Evolutionary conservation across 257 asterid species (phyloP).

Genomic region (Phtheirospermum japonicum): DNA sequence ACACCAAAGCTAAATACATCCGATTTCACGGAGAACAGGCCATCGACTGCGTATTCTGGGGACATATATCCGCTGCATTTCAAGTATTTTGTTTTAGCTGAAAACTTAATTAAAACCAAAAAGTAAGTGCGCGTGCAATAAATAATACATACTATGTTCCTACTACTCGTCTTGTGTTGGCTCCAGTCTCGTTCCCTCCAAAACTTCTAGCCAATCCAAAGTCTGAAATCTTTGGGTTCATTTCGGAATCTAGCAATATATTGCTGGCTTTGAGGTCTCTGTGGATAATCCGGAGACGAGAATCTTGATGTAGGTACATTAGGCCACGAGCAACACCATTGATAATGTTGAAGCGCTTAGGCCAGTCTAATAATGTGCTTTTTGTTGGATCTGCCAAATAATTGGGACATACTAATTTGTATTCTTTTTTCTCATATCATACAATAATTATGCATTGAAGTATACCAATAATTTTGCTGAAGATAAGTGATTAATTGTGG

Average conservation of each 20-base stretch:
- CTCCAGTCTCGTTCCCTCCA: slow-evolving; percentile 40
- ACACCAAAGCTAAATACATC: slow-evolving; percentile 41
- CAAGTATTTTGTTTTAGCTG: background rate
- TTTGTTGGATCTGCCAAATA: slow-evolving; percentile 25
- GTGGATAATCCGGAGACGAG: slow-evolving; percentile 34
- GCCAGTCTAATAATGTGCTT: slow-evolving; percentile 31
- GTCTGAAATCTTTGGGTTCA: slow-evolving; percentile 43
- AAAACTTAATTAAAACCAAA: background rate
- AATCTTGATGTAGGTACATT: slow-evolving; percentile 41
- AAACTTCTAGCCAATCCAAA: slow-evolving; percentile 38
- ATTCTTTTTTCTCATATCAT: too few species aligned
- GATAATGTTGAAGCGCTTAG: slow-evolving; percentile 33
- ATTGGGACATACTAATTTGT: too few species aligned
- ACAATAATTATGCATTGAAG: too few species aligned
- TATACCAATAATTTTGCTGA: too few species aligned
- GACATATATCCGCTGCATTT: slow-evolving; percentile 41
- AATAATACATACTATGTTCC: slow-evolving; percentile 24
- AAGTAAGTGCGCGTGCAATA: background rate
- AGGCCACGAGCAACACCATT: slow-evolving; percentile 43
- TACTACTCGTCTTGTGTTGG: slow-evolving; percentile 35
- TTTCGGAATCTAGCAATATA: slow-evolving; percentile 32
- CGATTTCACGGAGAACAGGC: slow-evolving; percentile 39
- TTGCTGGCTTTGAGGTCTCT: slow-evolving; percentile 27
- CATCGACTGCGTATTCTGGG: slow-evolving; percentile 39
- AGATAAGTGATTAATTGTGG: too few species aligned